Evolutionary conservation across 179 eudicot species (phyloP), one percentile per base, ranked within the genome.

Genomic region (Spergularia azorica): DNA sequence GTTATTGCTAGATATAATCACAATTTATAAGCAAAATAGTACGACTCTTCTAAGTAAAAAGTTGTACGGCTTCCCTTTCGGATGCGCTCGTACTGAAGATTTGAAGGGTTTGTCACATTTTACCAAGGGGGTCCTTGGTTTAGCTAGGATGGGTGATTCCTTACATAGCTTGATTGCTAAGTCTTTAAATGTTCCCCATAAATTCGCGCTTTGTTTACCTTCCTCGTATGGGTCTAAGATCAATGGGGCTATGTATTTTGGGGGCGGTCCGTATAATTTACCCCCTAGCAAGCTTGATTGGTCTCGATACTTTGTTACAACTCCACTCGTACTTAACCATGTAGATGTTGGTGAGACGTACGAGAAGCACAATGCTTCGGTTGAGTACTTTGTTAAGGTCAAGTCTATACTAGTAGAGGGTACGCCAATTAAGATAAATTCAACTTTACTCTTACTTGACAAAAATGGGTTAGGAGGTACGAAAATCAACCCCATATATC

Each of bases 131-230:
- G 72, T 86, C 0, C 75, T 82, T 38, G 81, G 85, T 39, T 76
- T 88, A n/a, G 85, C 87, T 71, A 64, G 77, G 54, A 75, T 67
- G 36, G 57, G 17, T 1, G 1, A 60, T 3, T 69, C 83, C 3
- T 70, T 86, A 3, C 84, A 80, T 10, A 12, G 74, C 2, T 76
- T 81, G 15, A 76, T 88, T 2, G 50, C 85, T 0, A 38, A 46
- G 12, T 51, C 54, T 0, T 72, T 83, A 3, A 86, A 81, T 26
- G 73, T 81, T 38, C 77, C 79, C n/a, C 52, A 54, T 18, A 86
- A 86, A 74, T 88, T 88, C 55, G 83, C 91, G 4, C 73, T 70
- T 70, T 70, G 73, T 52, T 52, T 70, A 18, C 73, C 73, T 52
- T 70, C 73, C 17, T 32, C 60, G 3, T 21, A 18, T 52, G 9